These are phyloP conservation scores for Aspergillus latus DNA, from an alignment of 2,329 filamentous ascomycete genomes.

Conservation along the genomic window DNA sequence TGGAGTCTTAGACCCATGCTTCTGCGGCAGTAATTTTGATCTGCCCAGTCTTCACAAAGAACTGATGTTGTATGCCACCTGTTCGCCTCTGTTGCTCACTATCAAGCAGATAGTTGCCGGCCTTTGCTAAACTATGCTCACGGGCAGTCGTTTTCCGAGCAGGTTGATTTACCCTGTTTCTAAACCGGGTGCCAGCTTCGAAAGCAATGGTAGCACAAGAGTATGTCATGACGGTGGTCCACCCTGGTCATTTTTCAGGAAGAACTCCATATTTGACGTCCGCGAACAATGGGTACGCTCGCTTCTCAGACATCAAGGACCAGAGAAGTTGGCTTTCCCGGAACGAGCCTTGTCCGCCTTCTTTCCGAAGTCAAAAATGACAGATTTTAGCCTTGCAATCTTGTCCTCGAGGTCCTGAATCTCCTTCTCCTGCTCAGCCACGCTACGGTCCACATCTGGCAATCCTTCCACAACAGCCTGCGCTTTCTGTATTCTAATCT, in stretches of 20 bases:
- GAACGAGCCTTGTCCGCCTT: constrained; percentile 25
- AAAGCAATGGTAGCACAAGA: not conserved
- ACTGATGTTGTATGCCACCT: not conserved
- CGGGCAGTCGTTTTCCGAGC: not conserved
- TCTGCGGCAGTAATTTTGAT: not conserved
- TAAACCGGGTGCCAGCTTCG: not conserved
- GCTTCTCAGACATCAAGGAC: not conserved
- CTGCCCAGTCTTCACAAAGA: not conserved
- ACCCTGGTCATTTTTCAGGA: not conserved
- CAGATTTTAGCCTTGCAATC: constrained; percentile 39
- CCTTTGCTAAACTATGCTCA: not conserved
- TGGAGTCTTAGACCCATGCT: too few relatives aligned
- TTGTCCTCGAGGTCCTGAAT: constrained; percentile 44
- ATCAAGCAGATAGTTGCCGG: not conserved
- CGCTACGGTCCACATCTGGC: constrained; percentile 46
- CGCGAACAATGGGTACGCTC: not conserved
- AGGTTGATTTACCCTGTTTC: not conserved
- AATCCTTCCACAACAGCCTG: constrained; percentile 50
- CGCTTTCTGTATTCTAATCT: constrained; percentile 80
- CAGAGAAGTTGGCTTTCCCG: constrained; percentile 6
- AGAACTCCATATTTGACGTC: not conserved
- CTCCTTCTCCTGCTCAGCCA: constrained; percentile 47
- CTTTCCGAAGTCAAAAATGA: constrained; percentile 43
- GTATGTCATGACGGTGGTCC: not conserved
- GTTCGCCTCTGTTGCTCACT: not conserved